Evolutionary conservation across 1,284 basidiomycete genomes (phyloP), one percentile per base, ranked within the genome.

Genomic region (Ceratobasidium theobromae): DNA sequence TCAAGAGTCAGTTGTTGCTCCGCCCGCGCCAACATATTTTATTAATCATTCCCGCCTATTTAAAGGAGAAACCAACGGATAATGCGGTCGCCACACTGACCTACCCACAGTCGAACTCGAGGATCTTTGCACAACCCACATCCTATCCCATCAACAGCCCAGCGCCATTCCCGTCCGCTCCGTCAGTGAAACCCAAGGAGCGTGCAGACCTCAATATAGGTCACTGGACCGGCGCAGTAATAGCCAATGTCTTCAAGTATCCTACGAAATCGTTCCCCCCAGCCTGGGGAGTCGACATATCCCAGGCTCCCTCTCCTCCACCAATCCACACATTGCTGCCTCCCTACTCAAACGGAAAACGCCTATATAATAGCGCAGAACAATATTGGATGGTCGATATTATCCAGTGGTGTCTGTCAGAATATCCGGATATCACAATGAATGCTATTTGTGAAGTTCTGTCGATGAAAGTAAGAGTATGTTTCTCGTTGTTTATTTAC

Each of bases 341-440:
- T 25, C 25, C 25, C 27, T 27, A 49, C 23, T 16, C 49, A 3
- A 40, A 21, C 23, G 60, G 60, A 25, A 64, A 64, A 33, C 48
- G 60, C 28, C 6, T 14, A 3, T 38, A 52, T 14, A 52, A 33
- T 11, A 6, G 12, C 14, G 28, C 1, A 30, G 60, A 64, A 18
- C 48, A 16, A 21, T 16, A n/a, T 1, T 64, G 60, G 60, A 43
- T 64, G 23, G 35, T 28, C 5, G 60, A 53, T 16, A 28, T 43
- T 27, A 53, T 64, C 38, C 48, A 64, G 14, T 64, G 60, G 60
- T 64, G 60, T 25, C 28, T 53, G 21, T 12, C 30, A n/a, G 33
- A 64, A 40, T 53, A 64, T 21, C 60, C 60, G 1, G 28, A 27
- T 27, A 53, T 64, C 49, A 43, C 33, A 18, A 0, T 41, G 9